Evolutionary conservation across 768 basidiomycete species (phyloP), one percentile per base, ranked within the genome.

Genomic region (Amanita fuliginea): DNA sequence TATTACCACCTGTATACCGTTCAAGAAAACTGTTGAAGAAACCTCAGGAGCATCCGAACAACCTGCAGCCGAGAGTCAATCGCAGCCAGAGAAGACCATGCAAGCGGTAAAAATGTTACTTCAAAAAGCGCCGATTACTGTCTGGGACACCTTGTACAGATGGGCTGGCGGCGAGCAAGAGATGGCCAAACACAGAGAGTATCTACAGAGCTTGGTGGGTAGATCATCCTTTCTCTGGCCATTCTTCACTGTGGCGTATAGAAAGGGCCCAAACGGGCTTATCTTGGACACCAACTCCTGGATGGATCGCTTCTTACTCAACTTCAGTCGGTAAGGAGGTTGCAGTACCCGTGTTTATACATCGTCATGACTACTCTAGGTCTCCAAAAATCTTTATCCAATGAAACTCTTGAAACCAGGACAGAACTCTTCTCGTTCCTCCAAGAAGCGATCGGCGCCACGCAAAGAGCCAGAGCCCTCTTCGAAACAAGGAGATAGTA

Each of bases 121-220:
- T 14, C 75, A 68, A 46, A 70, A 68, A 46, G 70, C 75, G 1
- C 69, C 74, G 6, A 60, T 67, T 14, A 59, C 66, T 2, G 56
- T 86, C 14, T 80, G 77, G 75, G 80, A 83, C 49, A 71, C 74
- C 0, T 61, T 88, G 35, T 64, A 66, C 28, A 66, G 73, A 30
- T 88, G 85, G 84, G 68, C 72, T 14, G 84, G 83, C 11, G 69
- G 75, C 16, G 67, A 74, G 51, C 70, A 75, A 22, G 75, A 70
- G 42, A 73, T 77, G 50, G 68, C 71, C 16, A 65, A 72, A 52
- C 80, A 77, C 60, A 68, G 62, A 35, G 63, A 64, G 37, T 62
- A 66, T 39, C 64, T 83, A 22, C 60, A 65, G 24, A 62, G 67
- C 32, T 63, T 79, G 52, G 83, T 85, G 57, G 55, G 68, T 53